Percentiles rank a stretch among this genome's conserved stretches.
These are phyloP conservation scores for Rubroshorea leprosula DNA, from an alignment of 345 rosid species.

Conservation along the genomic window DNA sequence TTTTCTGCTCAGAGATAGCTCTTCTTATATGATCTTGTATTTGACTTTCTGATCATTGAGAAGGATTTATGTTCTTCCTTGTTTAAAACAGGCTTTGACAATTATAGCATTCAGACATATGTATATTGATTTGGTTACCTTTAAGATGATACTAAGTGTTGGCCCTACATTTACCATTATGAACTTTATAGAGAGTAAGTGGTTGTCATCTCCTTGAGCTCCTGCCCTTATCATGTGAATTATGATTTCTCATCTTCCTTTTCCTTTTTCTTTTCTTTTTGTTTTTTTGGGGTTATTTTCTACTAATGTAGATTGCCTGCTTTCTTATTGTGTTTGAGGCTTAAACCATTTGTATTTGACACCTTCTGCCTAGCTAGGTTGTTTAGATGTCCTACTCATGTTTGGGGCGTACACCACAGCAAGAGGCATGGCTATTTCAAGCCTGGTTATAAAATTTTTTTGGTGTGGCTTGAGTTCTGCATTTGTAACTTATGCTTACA, in stretches of 20 bases:
- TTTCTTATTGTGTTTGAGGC: neutral
- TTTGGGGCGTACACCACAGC: constrained; percentile 87
- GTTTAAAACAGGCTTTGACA: constrained; percentile 59
- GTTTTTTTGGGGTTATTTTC: constrained; percentile 2
- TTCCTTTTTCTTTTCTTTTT: neutral
- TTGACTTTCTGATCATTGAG: constrained; percentile 11
- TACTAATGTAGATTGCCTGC: no score
- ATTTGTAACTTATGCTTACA: constrained; percentile 61
- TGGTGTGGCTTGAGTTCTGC: constrained; percentile 78
- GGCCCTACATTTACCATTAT: constrained; percentile 87
- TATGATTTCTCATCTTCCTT: no score
- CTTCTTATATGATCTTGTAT: neutral
- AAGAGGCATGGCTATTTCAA: constrained; percentile 97
- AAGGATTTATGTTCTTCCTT: constrained; percentile 8
- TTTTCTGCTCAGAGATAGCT: constrained; percentile 11
- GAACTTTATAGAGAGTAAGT: constrained; percentile 82
- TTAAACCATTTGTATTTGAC: constrained; percentile 9
- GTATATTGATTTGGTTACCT: constrained; percentile 48
- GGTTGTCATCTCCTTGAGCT: constrained; percentile 9
- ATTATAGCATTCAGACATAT: constrained; percentile 79
- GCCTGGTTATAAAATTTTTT: constrained; percentile 78
- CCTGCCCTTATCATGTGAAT: constrained; percentile 11
- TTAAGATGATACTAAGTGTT: constrained; percentile 71
- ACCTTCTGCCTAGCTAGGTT: constrained; percentile 39
- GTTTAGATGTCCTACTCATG: constrained; percentile 85